phyloP scores from a whole-genome alignment of 441 rosid genomes.

The Populus hybrid region DNA sequence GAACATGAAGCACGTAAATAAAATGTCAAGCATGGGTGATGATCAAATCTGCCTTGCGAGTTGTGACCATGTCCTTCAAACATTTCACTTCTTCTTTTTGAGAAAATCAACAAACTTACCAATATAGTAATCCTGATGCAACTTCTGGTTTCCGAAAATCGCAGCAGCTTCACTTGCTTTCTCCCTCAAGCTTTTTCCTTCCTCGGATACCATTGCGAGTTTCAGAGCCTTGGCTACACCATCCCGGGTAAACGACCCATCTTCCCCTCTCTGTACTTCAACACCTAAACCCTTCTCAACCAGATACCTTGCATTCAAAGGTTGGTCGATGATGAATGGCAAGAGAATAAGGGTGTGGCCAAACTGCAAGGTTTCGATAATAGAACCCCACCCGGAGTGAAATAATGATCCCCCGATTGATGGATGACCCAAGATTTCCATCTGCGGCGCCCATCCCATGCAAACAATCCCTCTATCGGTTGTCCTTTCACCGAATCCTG shows the following conservation, averaged over 20 bases:
- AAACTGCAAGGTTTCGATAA: conserved; percentile 23
- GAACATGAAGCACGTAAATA: background rate
- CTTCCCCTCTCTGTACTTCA: conserved; percentile 22
- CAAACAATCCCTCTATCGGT: conserved; percentile 15
- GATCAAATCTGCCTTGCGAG: background rate
- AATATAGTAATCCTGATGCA: conserved; percentile 2
- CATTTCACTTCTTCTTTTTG: background rate
- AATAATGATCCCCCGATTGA: conserved; percentile 30
- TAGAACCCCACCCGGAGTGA: conserved; percentile 34
- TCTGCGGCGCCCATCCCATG: conserved; percentile 35
- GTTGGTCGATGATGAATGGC: conserved; percentile 29
- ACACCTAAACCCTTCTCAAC: conserved; percentile 30
- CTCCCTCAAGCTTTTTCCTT: conserved; percentile 5
- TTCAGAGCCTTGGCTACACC: conserved; percentile 20
- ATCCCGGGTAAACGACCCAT: conserved; percentile 19
- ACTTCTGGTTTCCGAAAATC: conserved; percentile 5
- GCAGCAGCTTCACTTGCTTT: conserved; percentile 11
- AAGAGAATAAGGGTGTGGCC: conserved; percentile 23
- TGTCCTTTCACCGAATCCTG: conserved; percentile 14
- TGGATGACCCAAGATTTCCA: conserved; percentile 34
- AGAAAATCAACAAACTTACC: conserved; percentile 12
- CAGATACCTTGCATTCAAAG: conserved; percentile 24
- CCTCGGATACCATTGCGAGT: conserved; percentile 18
- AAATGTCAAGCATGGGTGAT: background rate
- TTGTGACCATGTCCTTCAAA: background rate